Percentiles rank a stretch among this genome's conserved stretches.
These are phyloP conservation scores for Omphalotus guepiniiformis DNA, from an alignment of 768 basidiomycete species.

Conservation along the genomic window DNA sequence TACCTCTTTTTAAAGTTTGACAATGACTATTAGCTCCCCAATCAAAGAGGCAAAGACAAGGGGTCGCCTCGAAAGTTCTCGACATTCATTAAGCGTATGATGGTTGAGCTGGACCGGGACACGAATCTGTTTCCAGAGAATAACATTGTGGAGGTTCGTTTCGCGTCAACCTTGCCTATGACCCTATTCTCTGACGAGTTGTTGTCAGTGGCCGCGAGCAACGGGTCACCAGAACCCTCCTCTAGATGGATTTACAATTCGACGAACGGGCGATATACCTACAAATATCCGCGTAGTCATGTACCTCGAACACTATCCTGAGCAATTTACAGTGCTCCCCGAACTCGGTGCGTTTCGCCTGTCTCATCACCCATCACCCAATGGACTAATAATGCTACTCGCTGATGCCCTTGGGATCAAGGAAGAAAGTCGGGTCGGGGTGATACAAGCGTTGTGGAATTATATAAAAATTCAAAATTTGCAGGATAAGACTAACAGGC, in stretches of 20 bases:
- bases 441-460: constrained; percentile 85
- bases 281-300: constrained; percentile 82
- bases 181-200: too few species aligned
- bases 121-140: constrained; percentile 75
- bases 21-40: constrained; percentile 40
- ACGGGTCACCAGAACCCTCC: constrained; percentile 52
- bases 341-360: constrained; percentile 56
- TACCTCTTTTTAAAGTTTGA: constrained; percentile 3
- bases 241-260: constrained; percentile 84
- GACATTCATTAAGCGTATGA: constrained; percentile 75
- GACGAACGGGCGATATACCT: constrained; percentile 73
- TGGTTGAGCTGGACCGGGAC: constrained; percentile 86
- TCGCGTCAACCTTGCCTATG: background rate
- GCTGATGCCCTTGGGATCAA: constrained; percentile 70
- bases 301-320: constrained; percentile 82
- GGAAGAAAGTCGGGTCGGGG: constrained; percentile 78
- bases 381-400: background rate
- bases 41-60: constrained; percentile 62
- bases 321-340: constrained; percentile 75
- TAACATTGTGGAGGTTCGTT: constrained; percentile 82
- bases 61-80: constrained; percentile 73
- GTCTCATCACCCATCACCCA: constrained; percentile 4
- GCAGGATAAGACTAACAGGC: constrained; percentile 79
- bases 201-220: constrained; percentile 62
- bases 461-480: constrained; percentile 83